A percentile compares a stretch with the other conserved stretches of the same genome.
phyloP scores from a whole-genome alignment of 352 stramenopile genomes.

The Phytophthora cactorum region DNA sequence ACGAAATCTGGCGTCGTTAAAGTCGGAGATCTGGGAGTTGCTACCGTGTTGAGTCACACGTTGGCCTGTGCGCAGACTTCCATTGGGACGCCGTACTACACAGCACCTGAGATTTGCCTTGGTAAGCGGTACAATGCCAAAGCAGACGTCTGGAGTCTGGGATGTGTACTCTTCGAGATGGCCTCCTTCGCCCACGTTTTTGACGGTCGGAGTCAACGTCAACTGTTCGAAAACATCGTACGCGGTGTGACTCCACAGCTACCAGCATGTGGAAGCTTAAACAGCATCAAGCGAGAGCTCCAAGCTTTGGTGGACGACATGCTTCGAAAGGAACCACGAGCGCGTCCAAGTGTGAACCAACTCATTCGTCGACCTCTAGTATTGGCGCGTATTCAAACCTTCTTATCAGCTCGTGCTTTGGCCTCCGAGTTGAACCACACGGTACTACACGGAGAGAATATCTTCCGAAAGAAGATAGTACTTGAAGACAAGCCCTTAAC shows the following conservation, averaged over 20 bases:
- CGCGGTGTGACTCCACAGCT: constrained; percentile 27
- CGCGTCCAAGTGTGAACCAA: constrained; percentile 70
- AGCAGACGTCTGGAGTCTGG: constrained; percentile 94
- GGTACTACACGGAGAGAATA: constrained; percentile 72
- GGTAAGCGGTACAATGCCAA: constrained; percentile 94
- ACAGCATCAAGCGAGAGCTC: constrained; percentile 30
- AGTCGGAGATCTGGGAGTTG: constrained; percentile 82
- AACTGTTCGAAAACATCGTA: constrained; percentile 82
- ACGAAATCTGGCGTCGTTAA: constrained; percentile 68
- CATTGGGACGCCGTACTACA: constrained; percentile 92
- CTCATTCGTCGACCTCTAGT: constrained; percentile 65
- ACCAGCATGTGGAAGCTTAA: constrained; percentile 17
- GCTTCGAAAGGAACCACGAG: constrained; percentile 63
- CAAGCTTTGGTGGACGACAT: constrained; percentile 55
- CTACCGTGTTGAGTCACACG: constrained; percentile 76
- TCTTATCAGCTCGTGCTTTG: constrained; percentile 61
- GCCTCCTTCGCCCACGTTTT: constrained; percentile 90
- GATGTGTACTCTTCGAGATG: constrained; percentile 95
- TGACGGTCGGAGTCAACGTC: constrained; percentile 77
- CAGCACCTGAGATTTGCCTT: constrained; percentile 94
- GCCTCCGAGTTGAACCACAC: constrained; percentile 73
- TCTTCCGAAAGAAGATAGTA: constrained; percentile 51
- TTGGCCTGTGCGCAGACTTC: constrained; percentile 75
- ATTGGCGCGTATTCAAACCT: constrained; percentile 64
- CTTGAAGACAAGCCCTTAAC: constrained; percentile 4